Conservation (phyloP, 2,329 filamentous ascomycete genomes). For the Xylariaceae sp. region DNA sequence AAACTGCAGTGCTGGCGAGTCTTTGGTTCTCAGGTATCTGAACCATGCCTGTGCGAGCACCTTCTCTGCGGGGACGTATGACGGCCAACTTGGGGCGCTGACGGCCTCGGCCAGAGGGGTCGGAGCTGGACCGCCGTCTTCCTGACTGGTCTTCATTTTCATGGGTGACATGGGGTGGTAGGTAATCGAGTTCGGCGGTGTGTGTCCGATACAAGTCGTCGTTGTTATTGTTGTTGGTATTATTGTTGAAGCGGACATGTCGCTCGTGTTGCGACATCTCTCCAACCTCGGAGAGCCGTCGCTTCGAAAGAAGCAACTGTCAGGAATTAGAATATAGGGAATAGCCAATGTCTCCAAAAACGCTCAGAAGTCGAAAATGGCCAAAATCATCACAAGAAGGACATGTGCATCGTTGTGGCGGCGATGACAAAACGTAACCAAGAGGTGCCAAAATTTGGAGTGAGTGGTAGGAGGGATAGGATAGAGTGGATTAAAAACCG, state of each 20-base stretch:
- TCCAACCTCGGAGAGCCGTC: neutral
- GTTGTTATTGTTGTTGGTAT: neutral
- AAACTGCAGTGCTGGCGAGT: conserved; percentile 24
- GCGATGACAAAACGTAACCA: too few relatives aligned
- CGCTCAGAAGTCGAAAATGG: too few relatives aligned
- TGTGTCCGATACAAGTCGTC: conserved; percentile 15
- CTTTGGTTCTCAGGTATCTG: conserved; percentile 20
- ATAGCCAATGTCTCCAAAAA: neutral
- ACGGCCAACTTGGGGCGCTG: conserved; percentile 23
- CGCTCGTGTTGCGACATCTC: conserved; percentile 8
- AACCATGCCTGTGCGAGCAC: conserved; percentile 13
- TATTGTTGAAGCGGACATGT: conserved; percentile 8
- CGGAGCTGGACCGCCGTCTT: conserved; percentile 27
- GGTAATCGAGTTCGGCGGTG: conserved; percentile 5
- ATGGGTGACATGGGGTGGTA: conserved; percentile 5
- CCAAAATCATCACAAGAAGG: too few relatives aligned
- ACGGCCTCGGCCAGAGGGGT: conserved; percentile 22
- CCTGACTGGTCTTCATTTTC: conserved; percentile 5
- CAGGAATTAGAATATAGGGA: neutral
- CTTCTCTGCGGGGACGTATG: conserved; percentile 20
- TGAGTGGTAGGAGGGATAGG: too few relatives aligned
- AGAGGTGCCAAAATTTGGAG: too few relatives aligned
- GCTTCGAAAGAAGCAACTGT: neutral
- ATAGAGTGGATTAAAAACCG: neutral
- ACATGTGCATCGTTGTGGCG: too few relatives aligned